phyloP scores from a whole-genome alignment of 2,329 filamentous ascomycete genomes.

The Neurospora sp. region DNA sequence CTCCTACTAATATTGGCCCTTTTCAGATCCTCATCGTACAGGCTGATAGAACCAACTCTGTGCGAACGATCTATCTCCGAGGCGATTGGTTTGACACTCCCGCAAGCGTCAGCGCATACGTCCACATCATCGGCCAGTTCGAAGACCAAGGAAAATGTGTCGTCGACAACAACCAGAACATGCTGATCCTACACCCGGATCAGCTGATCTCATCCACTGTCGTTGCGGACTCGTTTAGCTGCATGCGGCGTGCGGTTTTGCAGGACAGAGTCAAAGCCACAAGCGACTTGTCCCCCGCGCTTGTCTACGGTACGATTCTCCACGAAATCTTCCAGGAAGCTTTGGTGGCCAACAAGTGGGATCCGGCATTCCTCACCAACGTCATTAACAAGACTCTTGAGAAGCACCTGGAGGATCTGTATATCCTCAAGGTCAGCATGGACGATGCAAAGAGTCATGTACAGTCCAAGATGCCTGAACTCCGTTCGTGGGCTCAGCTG shows the following conservation, averaged over 20 bases:
- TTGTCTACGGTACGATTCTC: conserved; percentile 87
- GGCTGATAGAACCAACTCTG: conserved; percentile 59
- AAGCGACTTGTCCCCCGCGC: conserved; percentile 64
- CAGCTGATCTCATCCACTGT: conserved; percentile 92
- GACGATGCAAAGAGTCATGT: conserved; percentile 69
- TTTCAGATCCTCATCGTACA: conserved; percentile 69
- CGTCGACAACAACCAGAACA: conserved; percentile 71
- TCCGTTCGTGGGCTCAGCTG: conserved; percentile 72
- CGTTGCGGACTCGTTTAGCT: conserved; percentile 92
- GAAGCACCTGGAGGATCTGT: conserved; percentile 79
- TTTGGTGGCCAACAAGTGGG: conserved; percentile 75
- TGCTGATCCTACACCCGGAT: conserved; percentile 88
- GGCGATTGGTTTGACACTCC: conserved; percentile 82
- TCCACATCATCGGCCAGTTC: conserved; percentile 81
- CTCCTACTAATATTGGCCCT: conserved; percentile 2
- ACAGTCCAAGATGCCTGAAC: conserved; percentile 69
- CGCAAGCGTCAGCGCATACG: conserved; percentile 62
- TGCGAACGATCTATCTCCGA: conserved; percentile 64
- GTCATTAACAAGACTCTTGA: conserved; percentile 61
- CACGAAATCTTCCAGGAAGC: conserved; percentile 95
- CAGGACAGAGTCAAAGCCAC: conserved; percentile 93
- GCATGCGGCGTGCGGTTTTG: conserved; percentile 80
- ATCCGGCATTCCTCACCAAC: conserved; percentile 52
- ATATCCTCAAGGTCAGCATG: conserved; percentile 71
- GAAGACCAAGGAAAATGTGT: conserved; percentile 61